Base-by-base conservation (phyloP, 805 yeast genomes). In the Spathaspora arborariae region DNA sequence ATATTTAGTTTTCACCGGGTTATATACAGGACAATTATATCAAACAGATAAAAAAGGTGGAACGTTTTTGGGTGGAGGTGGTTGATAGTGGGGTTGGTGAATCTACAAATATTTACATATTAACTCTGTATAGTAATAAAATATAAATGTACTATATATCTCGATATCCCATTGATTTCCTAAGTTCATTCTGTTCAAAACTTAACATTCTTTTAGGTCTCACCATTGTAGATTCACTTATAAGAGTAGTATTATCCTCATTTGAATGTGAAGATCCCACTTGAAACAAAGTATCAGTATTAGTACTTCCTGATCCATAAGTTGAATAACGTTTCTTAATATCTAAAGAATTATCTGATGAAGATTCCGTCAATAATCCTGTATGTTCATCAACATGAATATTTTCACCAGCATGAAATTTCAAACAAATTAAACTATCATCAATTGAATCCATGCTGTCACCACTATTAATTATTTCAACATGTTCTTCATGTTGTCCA, bases 141-240 rank as follows among this genome's bases (percentile, higher is more conserved):
- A 24, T 9, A 24, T 5, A 22, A 22, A 22, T 22, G 24, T 22
- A 22, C 16, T 30, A 30, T 6, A 30, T 30, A 30, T 30, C 39
- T 37, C 24, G n/a, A 37, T 20, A 37, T 37, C 39, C 39, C 24
- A 37, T 37, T 20, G 39, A 37, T 37, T 20, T 37, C n/a, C 39
- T 3, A 13, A 81, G 58, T 55, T 77, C 78, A 37, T 63, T 62
- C 55, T 81, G 84, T 57, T 81, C 86, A 51, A 63, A 76, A 0
- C 84, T 78, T 27, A 79, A 60, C 1, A 66, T 65, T 30, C 35
- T 13, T 15, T 15, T 30, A 4, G 18, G 15, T 30, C 35, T 13
- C n/a, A 13, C 35, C n/a, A 10, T 2, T 15, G 35, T n/a, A n/a
- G n/a, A n/a, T n/a, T n/a, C n/a, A n/a, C n/a, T n/a, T n/a, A n/a